Evolutionary conservation across 1,284 basidiomycete genomes (phyloP).

Genomic region (Rhodotorula sp.): DNA sequence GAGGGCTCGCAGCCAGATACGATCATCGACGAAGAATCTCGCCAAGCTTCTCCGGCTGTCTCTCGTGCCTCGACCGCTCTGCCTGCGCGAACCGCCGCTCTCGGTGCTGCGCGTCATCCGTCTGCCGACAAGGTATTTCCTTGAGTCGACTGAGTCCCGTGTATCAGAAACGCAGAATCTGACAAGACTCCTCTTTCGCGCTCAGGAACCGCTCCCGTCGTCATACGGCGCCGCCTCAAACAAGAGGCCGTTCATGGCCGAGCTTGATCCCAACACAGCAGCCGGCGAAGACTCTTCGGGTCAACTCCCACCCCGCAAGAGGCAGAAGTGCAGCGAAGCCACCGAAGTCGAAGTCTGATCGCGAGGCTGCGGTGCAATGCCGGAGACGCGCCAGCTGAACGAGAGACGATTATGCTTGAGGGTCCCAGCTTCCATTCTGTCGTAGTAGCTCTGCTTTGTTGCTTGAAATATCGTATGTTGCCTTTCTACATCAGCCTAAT

Average conservation of each 20-base stretch:
- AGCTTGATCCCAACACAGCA: not conserved
- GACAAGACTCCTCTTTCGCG: too few species aligned
- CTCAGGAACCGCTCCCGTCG: too few species aligned
- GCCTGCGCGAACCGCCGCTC: not conserved
- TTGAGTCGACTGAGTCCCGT: too few species aligned
- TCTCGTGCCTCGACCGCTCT: not conserved
- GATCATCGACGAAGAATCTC: not conserved
- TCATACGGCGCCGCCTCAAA: too few species aligned
- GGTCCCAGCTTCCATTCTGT: not conserved
- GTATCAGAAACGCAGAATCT: too few species aligned
- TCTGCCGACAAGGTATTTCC: too few species aligned
- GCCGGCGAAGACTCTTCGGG: not conserved
- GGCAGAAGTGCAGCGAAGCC: constrained; percentile 16
- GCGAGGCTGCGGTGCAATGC: not conserved
- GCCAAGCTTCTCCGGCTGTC: not conserved
- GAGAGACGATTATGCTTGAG: not conserved
- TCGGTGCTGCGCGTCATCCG: too few species aligned
- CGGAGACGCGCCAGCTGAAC: not conserved
- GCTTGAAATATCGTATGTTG: not conserved
- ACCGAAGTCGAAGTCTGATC: constrained; percentile 12
- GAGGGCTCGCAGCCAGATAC: not conserved
- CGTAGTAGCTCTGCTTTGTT: not conserved
- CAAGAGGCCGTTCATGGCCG: not conserved
- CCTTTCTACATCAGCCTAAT: too few species aligned
- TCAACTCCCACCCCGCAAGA: not conserved